Evolutionary conservation across 2,329 filamentous ascomycete species (phyloP), one percentile per base, ranked within the genome.

Genomic region (Fusarium penzigii): DNA sequence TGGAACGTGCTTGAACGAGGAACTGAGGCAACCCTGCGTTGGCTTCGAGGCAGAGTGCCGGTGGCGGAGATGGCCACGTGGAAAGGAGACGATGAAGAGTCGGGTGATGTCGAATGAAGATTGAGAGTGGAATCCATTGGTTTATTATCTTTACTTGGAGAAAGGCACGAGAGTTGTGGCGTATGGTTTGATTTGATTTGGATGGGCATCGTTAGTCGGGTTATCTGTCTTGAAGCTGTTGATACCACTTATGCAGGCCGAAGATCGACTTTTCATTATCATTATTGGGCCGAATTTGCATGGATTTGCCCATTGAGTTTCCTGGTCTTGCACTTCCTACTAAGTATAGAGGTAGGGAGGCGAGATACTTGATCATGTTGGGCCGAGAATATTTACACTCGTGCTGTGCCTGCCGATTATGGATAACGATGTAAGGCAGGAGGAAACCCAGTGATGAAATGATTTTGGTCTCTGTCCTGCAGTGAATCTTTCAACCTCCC

Each of bases 1-100:
- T 92, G 88, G 75, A 89, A 88, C 57, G 82, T 96, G 7, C 74
- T 97, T 44, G 89, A 93, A 54, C 89, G 91, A 56, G 93, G 93
- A 1, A 97, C 92, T 0, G 91, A 96, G 63, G 88, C 90, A 3
- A 87, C 91, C 1, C 74, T 97, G 59, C 79, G 85, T 45, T 96
- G 91, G 88, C 71, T 97, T 46, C 82, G 89, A 54, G 88, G 90
- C 29, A 82, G 88, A 49, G 87, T 96, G 36, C 86, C 89, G 0
- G 76, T 79, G 1, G 80, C 77, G 0, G 82, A 84, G 63, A 82
- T 79, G 80, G 77, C 70, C 0, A 73, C 75, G n/a, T 85, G 82
- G 82, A 78, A 72, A 51, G 77, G 72, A 9, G 74, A 74, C 29
- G 72, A 75, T 9, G 72, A 75, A 1, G 72, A 74, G 41, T 51